Base-by-base conservation (phyloP, 148 eudicot species). In the Beta vulgaris region DNA sequence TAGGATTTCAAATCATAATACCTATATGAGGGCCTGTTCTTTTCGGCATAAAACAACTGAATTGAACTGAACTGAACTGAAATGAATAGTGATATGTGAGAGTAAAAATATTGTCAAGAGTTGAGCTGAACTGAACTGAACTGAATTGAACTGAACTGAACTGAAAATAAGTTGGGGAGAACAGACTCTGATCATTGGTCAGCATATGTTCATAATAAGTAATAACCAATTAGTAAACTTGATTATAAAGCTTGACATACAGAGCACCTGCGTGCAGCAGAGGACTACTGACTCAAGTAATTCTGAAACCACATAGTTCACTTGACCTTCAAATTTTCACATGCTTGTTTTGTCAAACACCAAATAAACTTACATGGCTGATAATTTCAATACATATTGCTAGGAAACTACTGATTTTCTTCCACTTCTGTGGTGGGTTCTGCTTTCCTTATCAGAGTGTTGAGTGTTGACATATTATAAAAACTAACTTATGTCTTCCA, bases 391-490 rank as follows among this genome's bases (percentile, higher is more conserved):
- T 54, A 55, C 66, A 58, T n/a, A 60, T 40, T 48, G 60, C 34
- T 48, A 49, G 77, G 51, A 66, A 64, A 36, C 61, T 63, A 74
- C 60, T 64, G 71, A 66, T 63, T 53, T 70, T 18, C 67, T n/a
- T 69, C 84, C 84, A 82, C 75, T 73, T 74, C 28, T 51, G 13
- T 78, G 53, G 79, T 74, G 79, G 81, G 76, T 73, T 54, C 69
- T 54, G 35, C 73, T 43, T 70, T 66, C 65, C 48, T 5, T 36
- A 64, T 44, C 19, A 63, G 26, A 51, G 65, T 68, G n/a, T n/a
- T n/a, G n/a, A n/a, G n/a, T n/a, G n/a, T 46, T 82, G 81, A 71
- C 72, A 62, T 69, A 31, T 39, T 64, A 19, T 77, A 55, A 29
- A n/a, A 23, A 51, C 37, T 48, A 57, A 61, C 55, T 69, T 44